phyloP scores from a whole-genome alignment of 345 rosid genomes.

The Camelina laxa region DNA sequence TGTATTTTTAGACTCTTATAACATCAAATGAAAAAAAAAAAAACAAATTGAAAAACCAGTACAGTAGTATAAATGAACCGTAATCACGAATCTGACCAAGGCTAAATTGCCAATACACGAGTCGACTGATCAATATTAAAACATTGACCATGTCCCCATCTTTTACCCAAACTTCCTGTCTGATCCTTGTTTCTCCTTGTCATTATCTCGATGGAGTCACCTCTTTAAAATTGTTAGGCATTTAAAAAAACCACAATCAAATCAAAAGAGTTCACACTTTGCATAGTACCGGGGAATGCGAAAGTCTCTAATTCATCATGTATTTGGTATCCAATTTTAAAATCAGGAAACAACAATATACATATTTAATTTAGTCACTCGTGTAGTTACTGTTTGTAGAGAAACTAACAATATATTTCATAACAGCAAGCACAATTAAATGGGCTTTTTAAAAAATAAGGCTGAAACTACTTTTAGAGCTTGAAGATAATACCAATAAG shows the following conservation, averaged over 20 bases:
- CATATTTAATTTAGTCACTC: background rate
- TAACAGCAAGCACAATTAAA: background rate
- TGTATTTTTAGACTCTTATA: background rate
- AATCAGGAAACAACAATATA: background rate
- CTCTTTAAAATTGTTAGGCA: background rate
- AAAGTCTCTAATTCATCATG: background rate
- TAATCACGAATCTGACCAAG: slow-evolving; percentile 10
- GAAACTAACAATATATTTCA: no score
- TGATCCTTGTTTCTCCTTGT: slow-evolving; percentile 32
- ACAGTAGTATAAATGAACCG: background rate
- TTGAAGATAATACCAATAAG: background rate
- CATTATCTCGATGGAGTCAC: slow-evolving; percentile 22
- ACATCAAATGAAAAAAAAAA: no score
- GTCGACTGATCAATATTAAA: slow-evolving; percentile 9
- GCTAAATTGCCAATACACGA: slow-evolving; percentile 14
- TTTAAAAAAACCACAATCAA: slow-evolving; percentile 6
- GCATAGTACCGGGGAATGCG: slow-evolving; percentile 4
- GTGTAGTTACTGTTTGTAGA: background rate
- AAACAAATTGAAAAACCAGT: background rate
- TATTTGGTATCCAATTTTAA: background rate
- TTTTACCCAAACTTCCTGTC: slow-evolving; percentile 30
- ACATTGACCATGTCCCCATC: slow-evolving; percentile 34
- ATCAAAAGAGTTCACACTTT: slow-evolving; percentile 8
- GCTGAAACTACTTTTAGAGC: background rate
- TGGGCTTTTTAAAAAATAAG: background rate